These are phyloP conservation scores for Fusarium oligoseptatum DNA, from an alignment of 2,329 filamentous ascomycete species.

Conservation along the genomic window DNA sequence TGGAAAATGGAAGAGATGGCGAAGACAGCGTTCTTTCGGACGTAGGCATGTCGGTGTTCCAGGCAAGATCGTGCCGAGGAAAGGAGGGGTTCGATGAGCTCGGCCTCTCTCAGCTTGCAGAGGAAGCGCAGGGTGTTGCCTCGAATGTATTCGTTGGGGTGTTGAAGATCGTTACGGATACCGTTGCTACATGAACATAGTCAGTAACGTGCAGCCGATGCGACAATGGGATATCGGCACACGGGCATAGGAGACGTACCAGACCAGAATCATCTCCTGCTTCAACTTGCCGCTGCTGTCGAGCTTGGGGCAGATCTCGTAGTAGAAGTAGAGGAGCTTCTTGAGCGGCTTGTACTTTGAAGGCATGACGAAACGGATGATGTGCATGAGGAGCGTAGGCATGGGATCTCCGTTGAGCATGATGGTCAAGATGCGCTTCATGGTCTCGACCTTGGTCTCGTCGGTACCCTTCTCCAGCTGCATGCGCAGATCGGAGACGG, in stretches of 20 bases:
- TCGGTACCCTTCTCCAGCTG: constrained; percentile 95
- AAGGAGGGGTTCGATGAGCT: constrained; percentile 95
- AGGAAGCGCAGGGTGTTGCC: constrained; percentile 98
- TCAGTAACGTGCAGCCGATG: constrained; percentile 20
- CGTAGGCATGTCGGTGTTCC: constrained; percentile 96
- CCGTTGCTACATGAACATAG: constrained; percentile 78
- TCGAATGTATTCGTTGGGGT: constrained; percentile 97
- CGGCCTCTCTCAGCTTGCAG: constrained; percentile 93
- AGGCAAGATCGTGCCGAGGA: constrained; percentile 93
- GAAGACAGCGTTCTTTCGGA: constrained; percentile 98
- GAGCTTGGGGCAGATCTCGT: constrained; percentile 97
- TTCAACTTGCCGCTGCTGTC: constrained; percentile 94
- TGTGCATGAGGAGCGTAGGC: constrained; percentile 97
- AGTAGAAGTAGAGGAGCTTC: constrained; percentile 99
- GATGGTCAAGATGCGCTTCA: constrained; percentile 95
- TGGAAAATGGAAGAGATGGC: constrained; percentile 92
- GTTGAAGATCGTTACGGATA: constrained; percentile 96
- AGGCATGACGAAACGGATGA: constrained; percentile 99
- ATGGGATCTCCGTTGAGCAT: constrained; percentile 99
- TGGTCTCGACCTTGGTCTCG: constrained; percentile 92
- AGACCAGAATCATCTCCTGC: constrained; percentile 99
- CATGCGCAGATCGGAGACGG: constrained; percentile 89
- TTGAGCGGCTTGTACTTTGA: constrained; percentile 96
- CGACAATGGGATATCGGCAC: background rate
- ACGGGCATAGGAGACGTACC: constrained; percentile 64